Conservation (phyloP, 2,329 filamentous ascomycete species). For the Xylariales sp. region DNA sequence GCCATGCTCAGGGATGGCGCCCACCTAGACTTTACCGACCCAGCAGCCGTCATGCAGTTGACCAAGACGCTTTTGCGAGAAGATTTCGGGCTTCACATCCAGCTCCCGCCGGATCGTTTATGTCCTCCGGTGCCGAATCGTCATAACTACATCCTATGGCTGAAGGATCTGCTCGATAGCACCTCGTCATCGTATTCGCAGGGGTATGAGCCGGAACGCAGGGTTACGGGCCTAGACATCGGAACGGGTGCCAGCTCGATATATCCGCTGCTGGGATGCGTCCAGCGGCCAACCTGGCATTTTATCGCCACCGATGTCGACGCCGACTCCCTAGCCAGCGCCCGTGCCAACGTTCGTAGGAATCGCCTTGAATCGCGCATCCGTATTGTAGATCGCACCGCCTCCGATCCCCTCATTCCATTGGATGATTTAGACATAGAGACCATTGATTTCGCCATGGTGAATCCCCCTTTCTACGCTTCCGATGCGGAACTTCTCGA, state of each 20-base stretch:
- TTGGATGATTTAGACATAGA: slow-evolving; percentile 63
- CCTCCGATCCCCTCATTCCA: slow-evolving; percentile 70
- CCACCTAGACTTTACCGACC: slow-evolving; percentile 83
- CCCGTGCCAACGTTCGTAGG: slow-evolving; percentile 71
- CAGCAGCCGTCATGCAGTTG: slow-evolving; percentile 79
- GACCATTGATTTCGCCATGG: slow-evolving; percentile 84
- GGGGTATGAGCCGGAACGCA: slow-evolving; percentile 56
- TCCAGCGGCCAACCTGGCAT: slow-evolving; percentile 74
- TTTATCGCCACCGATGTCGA: slow-evolving; percentile 87
- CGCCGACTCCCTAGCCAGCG: slow-evolving; percentile 72
- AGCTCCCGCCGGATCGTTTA: slow-evolving; percentile 80
- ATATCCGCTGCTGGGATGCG: slow-evolving; percentile 84
- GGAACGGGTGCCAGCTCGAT: slow-evolving; percentile 93
- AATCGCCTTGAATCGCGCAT: slow-evolving; percentile 76
- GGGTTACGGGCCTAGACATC: slow-evolving; percentile 80
- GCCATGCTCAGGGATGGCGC: slow-evolving; percentile 45
- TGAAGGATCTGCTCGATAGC: slow-evolving; percentile 83
- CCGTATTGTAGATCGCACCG: slow-evolving; percentile 66
- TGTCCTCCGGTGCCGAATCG: slow-evolving; percentile 85
- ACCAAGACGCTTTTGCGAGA: slow-evolving; percentile 80
- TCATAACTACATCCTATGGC: slow-evolving; percentile 91
- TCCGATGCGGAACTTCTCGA: slow-evolving; percentile 74
- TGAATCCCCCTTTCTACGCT: slow-evolving; percentile 94
- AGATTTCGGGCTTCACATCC: slow-evolving; percentile 78
- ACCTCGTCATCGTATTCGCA: slow-evolving; percentile 66